Evolutionary conservation across 768 basidiomycete species (phyloP), one percentile per base, ranked within the genome.

Genomic region (Suillus discolor): DNA sequence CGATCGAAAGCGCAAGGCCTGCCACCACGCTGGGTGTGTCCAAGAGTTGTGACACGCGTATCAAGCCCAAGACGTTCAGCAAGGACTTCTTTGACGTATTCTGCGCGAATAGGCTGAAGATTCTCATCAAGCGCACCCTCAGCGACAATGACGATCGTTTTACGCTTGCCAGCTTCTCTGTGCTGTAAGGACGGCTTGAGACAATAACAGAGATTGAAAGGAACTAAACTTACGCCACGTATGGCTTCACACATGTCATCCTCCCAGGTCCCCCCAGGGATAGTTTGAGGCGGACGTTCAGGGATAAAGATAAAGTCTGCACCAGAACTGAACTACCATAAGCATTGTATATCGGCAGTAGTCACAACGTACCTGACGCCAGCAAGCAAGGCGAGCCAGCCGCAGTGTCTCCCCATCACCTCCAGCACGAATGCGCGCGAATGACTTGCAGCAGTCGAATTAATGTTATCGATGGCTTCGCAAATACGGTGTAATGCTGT

Each of bases 381-480:
- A 13, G 96, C 97, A 72, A 96, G 84, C 28, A 99, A 82, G 3
- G 97, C 96, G 20, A 99, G 83, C 97, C 97, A 99, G n/a, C 97
- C 97, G 77, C 97, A 99, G 75, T 99, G 94, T 64, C 97, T 83
- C n/a, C 97, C 97, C 97, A 99, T 99, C 62, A 99, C 97, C 78
- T 99, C 97, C 47, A 99, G 84, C 49, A 99, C 96, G 77, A 99
- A 99, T 0, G 97, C 97, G 65, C 97, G 87, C 36, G 96, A 98
- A 77, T 99, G 97, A 63, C 94, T 97, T 68, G 86, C 86, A 8
- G 97, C 97, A 9, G 97, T 99, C 6, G 96, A 96, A 71, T 96
- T 97, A 78, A 99, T 99, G 69, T 95, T 97, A 75, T 99, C 97
- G 77, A 99, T 93, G 34, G 96, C 89, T 77, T 99, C 97, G 78